Evolutionary conservation across 306 rosid species (phyloP).

Genomic region (Vigna mungo): DNA sequence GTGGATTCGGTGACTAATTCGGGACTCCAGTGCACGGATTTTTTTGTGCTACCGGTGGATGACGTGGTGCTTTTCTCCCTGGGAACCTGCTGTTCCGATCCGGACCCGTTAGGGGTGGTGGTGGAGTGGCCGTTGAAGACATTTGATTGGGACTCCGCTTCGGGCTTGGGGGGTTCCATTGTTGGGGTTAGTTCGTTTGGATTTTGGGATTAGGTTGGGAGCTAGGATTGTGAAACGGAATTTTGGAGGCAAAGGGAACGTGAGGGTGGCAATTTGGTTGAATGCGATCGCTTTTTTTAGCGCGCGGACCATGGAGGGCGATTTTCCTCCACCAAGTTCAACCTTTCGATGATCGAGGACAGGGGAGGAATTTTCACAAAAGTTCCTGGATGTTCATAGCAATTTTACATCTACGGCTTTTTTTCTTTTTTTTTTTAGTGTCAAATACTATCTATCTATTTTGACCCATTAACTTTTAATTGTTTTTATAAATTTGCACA

Average conservation of each 20-base stretch:
- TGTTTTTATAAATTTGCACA: too few relatives aligned
- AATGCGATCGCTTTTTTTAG: slow-evolving; percentile 39
- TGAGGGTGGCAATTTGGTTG: slow-evolving; percentile 17
- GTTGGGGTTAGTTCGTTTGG: neutral
- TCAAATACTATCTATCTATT: too few relatives aligned
- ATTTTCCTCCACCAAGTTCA: slow-evolving; percentile 33
- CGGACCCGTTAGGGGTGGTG: slow-evolving; percentile 25
- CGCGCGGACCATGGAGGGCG: slow-evolving; percentile 41
- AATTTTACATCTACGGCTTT: neutral
- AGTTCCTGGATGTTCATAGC: neutral
- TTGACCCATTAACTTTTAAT: too few relatives aligned
- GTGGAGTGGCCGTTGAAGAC: slow-evolving; percentile 45
- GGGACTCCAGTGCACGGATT: slow-evolving; percentile 88
- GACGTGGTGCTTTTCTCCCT: slow-evolving; percentile 39
- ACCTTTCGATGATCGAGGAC: neutral
- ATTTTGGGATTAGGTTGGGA: neutral
- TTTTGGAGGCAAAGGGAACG: slow-evolving; percentile 16
- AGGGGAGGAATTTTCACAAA: neutral
- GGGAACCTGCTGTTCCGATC: slow-evolving; percentile 45
- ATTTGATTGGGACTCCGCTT: slow-evolving; percentile 36
- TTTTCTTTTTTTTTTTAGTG: too few relatives aligned
- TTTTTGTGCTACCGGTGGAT: slow-evolving; percentile 57
- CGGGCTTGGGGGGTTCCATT: slow-evolving; percentile 64
- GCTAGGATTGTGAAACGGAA: neutral
- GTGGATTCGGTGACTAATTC: slow-evolving; percentile 75